Conservation (phyloP, 306 rosid genomes). For the Cucumis hystrix region DNA sequence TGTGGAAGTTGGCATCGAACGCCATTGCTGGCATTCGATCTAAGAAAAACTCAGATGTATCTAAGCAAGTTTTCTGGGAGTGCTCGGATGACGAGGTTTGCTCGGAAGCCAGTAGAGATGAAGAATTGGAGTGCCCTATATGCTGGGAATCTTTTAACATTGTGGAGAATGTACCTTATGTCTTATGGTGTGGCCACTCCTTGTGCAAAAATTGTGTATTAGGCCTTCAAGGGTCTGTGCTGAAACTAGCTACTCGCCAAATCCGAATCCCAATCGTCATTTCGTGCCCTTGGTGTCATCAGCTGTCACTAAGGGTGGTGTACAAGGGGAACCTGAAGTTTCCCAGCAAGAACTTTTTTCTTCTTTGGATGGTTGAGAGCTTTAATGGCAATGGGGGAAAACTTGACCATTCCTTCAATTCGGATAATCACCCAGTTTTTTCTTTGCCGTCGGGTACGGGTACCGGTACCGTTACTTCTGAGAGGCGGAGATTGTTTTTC, state of each 20-base stretch:
- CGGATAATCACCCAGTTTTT: conserved; percentile 35
- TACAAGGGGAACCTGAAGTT: conserved; percentile 63
- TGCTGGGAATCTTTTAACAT: conserved; percentile 90
- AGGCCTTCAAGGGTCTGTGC: conserved; percentile 80
- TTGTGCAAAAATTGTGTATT: conserved; percentile 76
- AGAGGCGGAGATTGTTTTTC: conserved; percentile 34
- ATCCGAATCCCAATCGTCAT: conserved; percentile 52
- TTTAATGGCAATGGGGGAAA: conserved; percentile 62
- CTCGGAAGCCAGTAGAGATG: conserved; percentile 66
- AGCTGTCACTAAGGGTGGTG: conserved; percentile 51
- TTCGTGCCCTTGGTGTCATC: conserved; percentile 88
- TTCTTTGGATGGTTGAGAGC: conserved; percentile 94
- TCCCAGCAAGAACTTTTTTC: conserved; percentile 78
- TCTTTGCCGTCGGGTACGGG: conserved; percentile 9
- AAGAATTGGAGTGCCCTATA: conserved; percentile 83
- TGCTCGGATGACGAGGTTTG: conserved; percentile 78
- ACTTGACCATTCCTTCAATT: conserved; percentile 19
- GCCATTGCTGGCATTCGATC: conserved; percentile 47
- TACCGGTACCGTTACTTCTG: conserved; percentile 9
- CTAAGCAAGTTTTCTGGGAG: conserved; percentile 35
- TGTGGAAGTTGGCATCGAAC: conserved; percentile 78
- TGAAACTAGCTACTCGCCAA: conserved; percentile 58
- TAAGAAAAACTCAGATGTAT: conserved; percentile 38
- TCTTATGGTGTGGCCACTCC: conserved; percentile 92
- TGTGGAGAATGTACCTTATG: conserved; percentile 91